Percentiles rank a stretch among this genome's conserved stretches.
These are phyloP conservation scores for Ceratobasidium sp. DNA, from an alignment of 1,284 basidiomycete species.

Conservation along the genomic window DNA sequence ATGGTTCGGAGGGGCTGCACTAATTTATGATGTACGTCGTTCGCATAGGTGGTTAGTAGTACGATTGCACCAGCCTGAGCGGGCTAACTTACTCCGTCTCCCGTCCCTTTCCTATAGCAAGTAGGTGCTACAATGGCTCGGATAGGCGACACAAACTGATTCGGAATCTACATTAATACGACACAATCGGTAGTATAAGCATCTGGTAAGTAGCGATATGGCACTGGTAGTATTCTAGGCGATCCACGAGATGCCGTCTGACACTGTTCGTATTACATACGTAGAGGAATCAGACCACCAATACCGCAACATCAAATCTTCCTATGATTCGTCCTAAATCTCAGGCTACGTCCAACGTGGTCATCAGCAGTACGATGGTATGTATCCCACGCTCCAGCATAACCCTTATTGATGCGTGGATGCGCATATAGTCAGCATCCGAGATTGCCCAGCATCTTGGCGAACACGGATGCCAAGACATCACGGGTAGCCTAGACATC, in stretches of 20 bases:
- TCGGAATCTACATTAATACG: neutral
- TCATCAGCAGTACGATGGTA: neutral
- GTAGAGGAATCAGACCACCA: neutral
- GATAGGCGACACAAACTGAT: too few relatives aligned
- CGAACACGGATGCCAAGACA: neutral
- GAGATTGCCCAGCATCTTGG: neutral
- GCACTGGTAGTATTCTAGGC: neutral
- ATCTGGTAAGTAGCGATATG: neutral
- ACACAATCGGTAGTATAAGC: neutral
- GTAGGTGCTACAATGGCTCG: neutral
- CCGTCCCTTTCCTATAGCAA: neutral
- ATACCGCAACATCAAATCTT: neutral
- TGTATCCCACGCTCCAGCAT: neutral
- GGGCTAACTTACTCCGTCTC: too few relatives aligned
- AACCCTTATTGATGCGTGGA: neutral
- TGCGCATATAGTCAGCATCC: neutral
- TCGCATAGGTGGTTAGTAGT: too few relatives aligned
- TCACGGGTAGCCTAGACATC: neutral
- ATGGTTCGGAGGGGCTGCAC: too few relatives aligned
- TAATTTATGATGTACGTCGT: too few relatives aligned
- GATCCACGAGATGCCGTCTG: neutral
- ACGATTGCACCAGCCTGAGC: too few relatives aligned
- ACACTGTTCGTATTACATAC: neutral
- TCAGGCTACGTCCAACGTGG: neutral
- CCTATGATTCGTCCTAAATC: neutral